These are phyloP conservation scores for Quercus tomentella DNA, from an alignment of 331 rosid genomes.

Conservation along the genomic window DNA sequence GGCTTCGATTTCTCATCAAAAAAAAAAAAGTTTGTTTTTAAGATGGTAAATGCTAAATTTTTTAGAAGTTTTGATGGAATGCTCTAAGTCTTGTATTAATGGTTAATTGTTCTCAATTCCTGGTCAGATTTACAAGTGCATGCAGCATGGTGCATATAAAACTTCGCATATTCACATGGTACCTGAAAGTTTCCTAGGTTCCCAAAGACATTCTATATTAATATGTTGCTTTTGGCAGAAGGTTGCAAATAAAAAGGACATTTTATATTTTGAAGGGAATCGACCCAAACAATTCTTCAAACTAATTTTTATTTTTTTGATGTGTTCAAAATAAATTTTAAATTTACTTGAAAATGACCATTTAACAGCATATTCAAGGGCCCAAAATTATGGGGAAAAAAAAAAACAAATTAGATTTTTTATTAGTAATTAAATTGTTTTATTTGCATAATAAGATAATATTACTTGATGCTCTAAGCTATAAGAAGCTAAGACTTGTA, in stretches of 20 bases:
- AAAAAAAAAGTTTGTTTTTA: too few species aligned
- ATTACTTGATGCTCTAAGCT: neutral
- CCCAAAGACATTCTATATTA: neutral
- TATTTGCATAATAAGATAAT: neutral
- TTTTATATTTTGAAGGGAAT: neutral
- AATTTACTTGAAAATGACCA: neutral
- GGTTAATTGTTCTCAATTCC: too few species aligned
- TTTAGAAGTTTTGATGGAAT: too few species aligned
- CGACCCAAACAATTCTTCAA: neutral
- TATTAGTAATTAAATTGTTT: neutral
- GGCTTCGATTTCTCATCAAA: too few species aligned
- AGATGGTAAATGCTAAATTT: too few species aligned
- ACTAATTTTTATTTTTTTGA: neutral
- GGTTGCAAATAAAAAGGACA: neutral
- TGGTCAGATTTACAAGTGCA: too few species aligned
- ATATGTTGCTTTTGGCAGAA: neutral
- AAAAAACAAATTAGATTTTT: neutral
- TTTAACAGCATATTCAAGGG: neutral
- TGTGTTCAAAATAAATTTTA: neutral
- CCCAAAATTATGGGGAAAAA: neutral
- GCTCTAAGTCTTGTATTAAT: too few species aligned
- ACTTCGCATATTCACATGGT: neutral
- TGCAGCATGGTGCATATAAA: neutral
- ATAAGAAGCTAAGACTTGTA: too few species aligned
- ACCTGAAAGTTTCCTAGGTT: neutral